Conservation (phyloP, 305 asterid species). For the Fraxinus albicans region DNA sequence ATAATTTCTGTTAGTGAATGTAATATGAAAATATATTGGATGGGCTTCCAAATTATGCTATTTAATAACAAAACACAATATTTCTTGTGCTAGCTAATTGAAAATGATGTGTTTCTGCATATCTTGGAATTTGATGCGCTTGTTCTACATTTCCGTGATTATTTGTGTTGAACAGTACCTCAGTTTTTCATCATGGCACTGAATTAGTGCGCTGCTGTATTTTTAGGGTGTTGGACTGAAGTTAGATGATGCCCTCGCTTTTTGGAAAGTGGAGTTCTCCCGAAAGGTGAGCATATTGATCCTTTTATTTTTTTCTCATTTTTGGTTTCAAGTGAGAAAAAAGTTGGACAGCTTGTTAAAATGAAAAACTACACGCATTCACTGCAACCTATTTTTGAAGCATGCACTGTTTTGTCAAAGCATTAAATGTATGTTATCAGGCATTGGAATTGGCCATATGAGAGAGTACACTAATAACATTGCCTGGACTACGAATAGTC, state of each 20-base stretch:
- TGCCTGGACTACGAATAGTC: not conserved
- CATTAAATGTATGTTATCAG: not conserved
- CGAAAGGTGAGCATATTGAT: conserved; percentile 51
- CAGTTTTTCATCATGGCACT: conserved; percentile 20
- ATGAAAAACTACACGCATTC: conserved; percentile 4
- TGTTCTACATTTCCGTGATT: not conserved
- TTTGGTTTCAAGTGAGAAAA: conserved; percentile 8
- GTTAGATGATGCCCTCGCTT: conserved; percentile 97
- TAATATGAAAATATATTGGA: not conserved
- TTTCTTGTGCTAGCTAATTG: conserved; percentile 15
- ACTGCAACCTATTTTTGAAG: conserved; percentile 3
- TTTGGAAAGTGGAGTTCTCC: conserved; percentile 96
- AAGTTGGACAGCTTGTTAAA: not conserved
- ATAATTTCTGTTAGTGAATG: conserved; percentile 1
- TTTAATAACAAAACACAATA: conserved; percentile 2
- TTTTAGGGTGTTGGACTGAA: conserved; percentile 91
- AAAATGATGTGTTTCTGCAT: conserved; percentile 8
- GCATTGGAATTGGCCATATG: conserved; percentile 1
- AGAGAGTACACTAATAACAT: conserved; percentile 10
- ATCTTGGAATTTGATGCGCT: conserved; percentile 10
- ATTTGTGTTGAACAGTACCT: conserved; percentile 1
- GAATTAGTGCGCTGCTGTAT: conserved; percentile 24
- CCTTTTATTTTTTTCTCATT: conserved; percentile 13
- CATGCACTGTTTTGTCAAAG: not conserved
- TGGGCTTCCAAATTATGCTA: conserved; percentile 10